These are phyloP conservation scores for Nicotiana undulata DNA, from an alignment of 257 asterid genomes.

Conservation along the genomic window DNA sequence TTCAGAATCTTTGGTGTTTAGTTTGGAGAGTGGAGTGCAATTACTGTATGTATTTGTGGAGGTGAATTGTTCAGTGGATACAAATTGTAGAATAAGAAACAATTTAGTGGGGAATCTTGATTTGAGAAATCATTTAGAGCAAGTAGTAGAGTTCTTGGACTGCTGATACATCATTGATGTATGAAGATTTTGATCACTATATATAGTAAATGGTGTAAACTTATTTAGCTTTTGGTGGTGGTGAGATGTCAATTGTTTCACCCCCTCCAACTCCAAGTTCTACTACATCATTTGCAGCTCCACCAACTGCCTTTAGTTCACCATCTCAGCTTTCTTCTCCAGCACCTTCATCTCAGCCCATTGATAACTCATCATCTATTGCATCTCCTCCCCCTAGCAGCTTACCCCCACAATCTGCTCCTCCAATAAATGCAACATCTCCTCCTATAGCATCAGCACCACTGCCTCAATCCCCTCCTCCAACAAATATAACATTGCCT, in stretches of 20 bases:
- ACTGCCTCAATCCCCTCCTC: background rate
- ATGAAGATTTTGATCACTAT: background rate
- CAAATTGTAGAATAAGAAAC: background rate
- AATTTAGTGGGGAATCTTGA: background rate
- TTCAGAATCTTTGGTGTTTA: background rate
- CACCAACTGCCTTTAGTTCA: constrained; percentile 14
- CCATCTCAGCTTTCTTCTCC: background rate
- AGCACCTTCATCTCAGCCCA: constrained; percentile 2
- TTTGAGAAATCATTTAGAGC: background rate
- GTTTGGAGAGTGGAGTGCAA: background rate
- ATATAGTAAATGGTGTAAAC: background rate
- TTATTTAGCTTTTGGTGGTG: background rate
- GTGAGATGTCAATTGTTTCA: constrained; percentile 15
- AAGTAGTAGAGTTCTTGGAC: background rate
- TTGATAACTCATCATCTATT: background rate
- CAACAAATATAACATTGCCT: background rate
- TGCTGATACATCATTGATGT: background rate
- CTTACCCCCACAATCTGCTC: background rate
- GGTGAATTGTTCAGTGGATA: background rate
- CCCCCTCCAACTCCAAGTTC: constrained; percentile 27
- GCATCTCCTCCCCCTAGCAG: background rate
- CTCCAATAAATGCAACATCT: constrained; percentile 7
- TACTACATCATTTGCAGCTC: constrained; percentile 16
- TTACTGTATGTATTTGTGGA: background rate
- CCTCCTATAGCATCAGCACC: constrained; percentile 17